Evolutionary conservation across 345 rosid genomes (phyloP), one percentile per base, ranked within the genome.

Genomic region (Ailanthus altissimus): DNA sequence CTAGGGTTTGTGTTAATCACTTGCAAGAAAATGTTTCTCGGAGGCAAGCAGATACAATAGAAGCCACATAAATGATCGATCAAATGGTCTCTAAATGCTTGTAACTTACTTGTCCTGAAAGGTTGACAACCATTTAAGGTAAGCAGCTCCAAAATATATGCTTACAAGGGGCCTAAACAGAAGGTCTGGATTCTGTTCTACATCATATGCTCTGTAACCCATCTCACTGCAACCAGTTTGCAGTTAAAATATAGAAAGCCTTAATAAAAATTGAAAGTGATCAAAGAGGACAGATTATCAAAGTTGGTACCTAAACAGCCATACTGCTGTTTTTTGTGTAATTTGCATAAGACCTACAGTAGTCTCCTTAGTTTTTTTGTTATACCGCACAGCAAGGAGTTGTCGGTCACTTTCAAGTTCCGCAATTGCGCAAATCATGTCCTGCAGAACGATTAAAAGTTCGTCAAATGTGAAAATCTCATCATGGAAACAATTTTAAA

Each of bases 401-500:
- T 87, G 93, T 60, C 99, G 84, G 78, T 92, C 94, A 87, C 99
- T 93, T 83, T 84, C 98, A 77, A 93, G 95, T 79, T 93, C 98
- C 23, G 94, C 93, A 85, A 96, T 85, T 40, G 94, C 89, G 79
- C 95, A 89, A 70, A 96, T 83, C 98, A 96, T 92, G 23, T 83
- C 97, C 99, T 96, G 88, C 76, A 84, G 67, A 79, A 42, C 80
- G 25, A 71, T 38, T 68, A 51, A 69, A 62, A 43, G 10, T 45
- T 13, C 58, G 28, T 68, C 49, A 73, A 79, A 60, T 73, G 76
- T 64, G 21, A 25, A 79, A 64, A 70, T 56, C 51, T 72, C 50
- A 80, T 15, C 36, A 38, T 5, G 26, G 23, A 69, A 49, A 36
- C 15, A 67, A 25, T 66, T 43, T 36, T 8, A 14, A 28, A 51